phyloP scores from a whole-genome alignment of 2,329 filamentous ascomycete species.

The Stemphylium beticola region DNA sequence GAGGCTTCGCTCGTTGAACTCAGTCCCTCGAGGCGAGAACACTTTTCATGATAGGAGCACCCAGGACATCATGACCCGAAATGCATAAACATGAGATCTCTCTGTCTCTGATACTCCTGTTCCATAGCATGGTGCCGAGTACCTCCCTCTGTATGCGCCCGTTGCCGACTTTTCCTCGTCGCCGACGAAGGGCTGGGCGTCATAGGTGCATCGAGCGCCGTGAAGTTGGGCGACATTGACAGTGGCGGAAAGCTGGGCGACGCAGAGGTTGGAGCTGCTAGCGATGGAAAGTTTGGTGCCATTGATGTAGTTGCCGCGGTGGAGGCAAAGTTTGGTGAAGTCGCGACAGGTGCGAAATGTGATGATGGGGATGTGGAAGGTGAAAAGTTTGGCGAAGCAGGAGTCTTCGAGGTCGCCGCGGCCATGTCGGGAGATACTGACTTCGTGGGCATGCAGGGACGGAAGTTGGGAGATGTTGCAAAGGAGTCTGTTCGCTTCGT shows the following conservation, averaged over 20 bases:
- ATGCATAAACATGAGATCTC: too few relatives aligned
- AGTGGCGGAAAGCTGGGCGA: slow-evolving; percentile 12
- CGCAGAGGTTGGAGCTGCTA: neutral
- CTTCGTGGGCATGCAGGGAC: slow-evolving; percentile 7
- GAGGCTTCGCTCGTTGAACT: too few relatives aligned
- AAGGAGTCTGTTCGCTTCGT: slow-evolving; percentile 24
- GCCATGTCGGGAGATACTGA: slow-evolving; percentile 8
- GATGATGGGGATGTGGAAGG: neutral
- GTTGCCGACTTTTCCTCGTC: neutral
- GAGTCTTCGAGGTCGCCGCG: neutral
- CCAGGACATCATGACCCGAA: too few relatives aligned
- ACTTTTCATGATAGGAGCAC: too few relatives aligned
- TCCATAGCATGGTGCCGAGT: too few relatives aligned
- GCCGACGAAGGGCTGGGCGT: neutral
- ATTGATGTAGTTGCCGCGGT: neutral
- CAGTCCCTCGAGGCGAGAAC: too few relatives aligned
- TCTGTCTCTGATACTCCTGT: too few relatives aligned
- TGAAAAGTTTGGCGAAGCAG: slow-evolving; percentile 13
- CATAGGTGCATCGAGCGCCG: too few relatives aligned
- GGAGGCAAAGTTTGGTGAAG: slow-evolving; percentile 22
- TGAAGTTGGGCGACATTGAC: neutral
- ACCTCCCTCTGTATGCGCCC: neutral
- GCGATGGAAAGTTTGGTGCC: slow-evolving; percentile 1
- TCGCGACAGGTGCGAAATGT: slow-evolving; percentile 2
- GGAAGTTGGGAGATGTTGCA: slow-evolving; percentile 23